Evolutionary conservation across 2,329 filamentous ascomycete genomes (phyloP).

Genomic region (Sclerotinia trifoliorum): DNA sequence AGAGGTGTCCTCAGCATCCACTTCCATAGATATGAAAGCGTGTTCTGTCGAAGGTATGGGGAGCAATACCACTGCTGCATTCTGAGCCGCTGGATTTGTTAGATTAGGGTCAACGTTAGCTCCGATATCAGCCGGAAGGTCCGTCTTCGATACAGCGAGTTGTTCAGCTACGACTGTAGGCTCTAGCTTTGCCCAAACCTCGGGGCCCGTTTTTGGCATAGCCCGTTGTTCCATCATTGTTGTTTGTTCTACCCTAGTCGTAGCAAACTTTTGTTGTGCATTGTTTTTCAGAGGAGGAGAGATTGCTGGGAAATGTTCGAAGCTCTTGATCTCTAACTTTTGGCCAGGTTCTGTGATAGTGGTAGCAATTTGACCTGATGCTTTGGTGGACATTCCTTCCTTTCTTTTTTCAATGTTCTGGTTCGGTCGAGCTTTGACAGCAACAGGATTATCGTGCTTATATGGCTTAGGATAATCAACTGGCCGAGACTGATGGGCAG

Average conservation of each 20-base stretch:
- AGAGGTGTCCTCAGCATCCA: neutral
- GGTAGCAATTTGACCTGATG: neutral
- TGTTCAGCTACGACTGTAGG: neutral
- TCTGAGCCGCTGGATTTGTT: neutral
- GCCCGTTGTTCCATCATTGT: neutral
- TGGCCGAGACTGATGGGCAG: neutral
- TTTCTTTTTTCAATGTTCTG: neutral
- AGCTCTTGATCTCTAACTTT: conserved; percentile 2
- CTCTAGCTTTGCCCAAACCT: neutral
- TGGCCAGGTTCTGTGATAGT: neutral
- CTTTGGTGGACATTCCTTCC: neutral
- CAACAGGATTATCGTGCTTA: neutral
- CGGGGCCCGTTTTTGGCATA: neutral
- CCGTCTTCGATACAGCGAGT: neutral
- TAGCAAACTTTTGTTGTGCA: no score
- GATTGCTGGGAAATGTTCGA: neutral
- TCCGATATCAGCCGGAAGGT: neutral
- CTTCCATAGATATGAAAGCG: neutral
- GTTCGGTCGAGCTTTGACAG: neutral
- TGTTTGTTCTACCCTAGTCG: neutral
- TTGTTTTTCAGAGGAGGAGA: neutral
- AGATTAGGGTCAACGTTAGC: no score
- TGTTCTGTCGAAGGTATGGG: neutral
- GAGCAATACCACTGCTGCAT: neutral
- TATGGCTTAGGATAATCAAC: neutral